Evolutionary conservation across 495 filamentous ascomycete genomes (phyloP), one percentile per base, ranked within the genome.

Genomic region (Xylaria flabelliformis): DNA sequence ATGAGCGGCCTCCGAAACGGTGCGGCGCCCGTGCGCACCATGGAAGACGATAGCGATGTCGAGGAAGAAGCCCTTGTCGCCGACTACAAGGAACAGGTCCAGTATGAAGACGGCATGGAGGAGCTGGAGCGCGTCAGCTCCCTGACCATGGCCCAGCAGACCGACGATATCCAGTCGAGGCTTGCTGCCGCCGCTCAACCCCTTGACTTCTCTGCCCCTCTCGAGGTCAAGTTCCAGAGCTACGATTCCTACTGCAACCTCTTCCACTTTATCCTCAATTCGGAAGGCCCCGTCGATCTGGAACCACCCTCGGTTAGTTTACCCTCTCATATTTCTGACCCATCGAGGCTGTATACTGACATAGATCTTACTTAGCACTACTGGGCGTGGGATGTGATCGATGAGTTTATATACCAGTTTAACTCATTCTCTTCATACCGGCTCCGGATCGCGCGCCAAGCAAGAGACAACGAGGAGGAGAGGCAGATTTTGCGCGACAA

Each of bases 331-430:
- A 15, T 34, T 46, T 7, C 26, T 41, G 41, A 24, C 64, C 58
- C 58, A 21, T 21, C 42, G 32, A 34, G 8, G 51, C 17, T 32
- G 7, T 32, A 67, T 62, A 67, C 80, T 79, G 67, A 78, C 69
- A 24, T 58, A 9, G 48, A 78, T 58, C 17, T 55, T 29, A 4
- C 67, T 82, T 83, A 99, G 96, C 95, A 97, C 84, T 97, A 94
- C 85, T 99, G 96, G 96, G 97, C 96, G 21, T 99, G 97, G 96
- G 96, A 99, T 84, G 97, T 98, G 72, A 98, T 99, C 82, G 96
- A 99, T 79, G 96, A 99, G 80, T 99, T 99, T 85, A 98, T 99
- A 84, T 99, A 99, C 87, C 96, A 99, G 83, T 99, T 99, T 87
- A 98, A 99, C 86, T 97, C 94, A 48, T 99, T 98, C 87, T 98